Evolutionary conservation across 2,329 filamentous ascomycete genomes (phyloP), one percentile per base, ranked within the genome.

Genomic region (Colletotrichum agaves): DNA sequence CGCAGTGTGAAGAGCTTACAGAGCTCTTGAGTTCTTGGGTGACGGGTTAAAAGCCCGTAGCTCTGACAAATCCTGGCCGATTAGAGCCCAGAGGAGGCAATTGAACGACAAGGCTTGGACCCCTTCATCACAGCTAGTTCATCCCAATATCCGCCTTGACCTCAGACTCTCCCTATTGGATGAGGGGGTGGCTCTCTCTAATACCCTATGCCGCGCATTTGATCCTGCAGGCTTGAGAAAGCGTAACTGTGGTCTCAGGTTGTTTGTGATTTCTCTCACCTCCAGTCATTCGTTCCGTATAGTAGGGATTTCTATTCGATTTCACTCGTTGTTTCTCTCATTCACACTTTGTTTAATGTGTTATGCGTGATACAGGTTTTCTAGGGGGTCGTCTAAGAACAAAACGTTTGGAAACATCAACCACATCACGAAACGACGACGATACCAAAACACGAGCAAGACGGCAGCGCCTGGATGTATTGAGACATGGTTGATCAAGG

Each of bases 131-230:
- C 47, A 59, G 2, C 39, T 67, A 64, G 64, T 67, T 52, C 39
- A 67, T 59, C 64, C 53, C 53, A 63, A 67, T 67, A 46, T 67
- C 64, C 64, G 64, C 64, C 64, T 67, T 57, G 64, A 64, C 64
- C 60, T 64, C 12, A 23, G 43, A 23, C 47, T 13, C 39, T 12
- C 23, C 19, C 27, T 15, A 33, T 35, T 27, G 47, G 12, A 41
- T 37, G 27, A 41, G 11, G 17, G 37, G 37, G 61, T 50, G 33
- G 60, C 31, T 55, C 15, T 59, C 61, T 59, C 64, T 67, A 60
- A 67, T 67, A 67, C 61, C 64, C 53, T 64, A 41, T 58, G 27
- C 49, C 39, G 23, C 64, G 64, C 64, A 67, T 35, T 33, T 19
- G 31, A 37, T 15, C 15, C 58, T 13, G 7, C n/a, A 5, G 17